These are phyloP conservation scores for Clonostachys chloroleuca DNA, from an alignment of 2,329 filamentous ascomycete species.

Conservation along the genomic window DNA sequence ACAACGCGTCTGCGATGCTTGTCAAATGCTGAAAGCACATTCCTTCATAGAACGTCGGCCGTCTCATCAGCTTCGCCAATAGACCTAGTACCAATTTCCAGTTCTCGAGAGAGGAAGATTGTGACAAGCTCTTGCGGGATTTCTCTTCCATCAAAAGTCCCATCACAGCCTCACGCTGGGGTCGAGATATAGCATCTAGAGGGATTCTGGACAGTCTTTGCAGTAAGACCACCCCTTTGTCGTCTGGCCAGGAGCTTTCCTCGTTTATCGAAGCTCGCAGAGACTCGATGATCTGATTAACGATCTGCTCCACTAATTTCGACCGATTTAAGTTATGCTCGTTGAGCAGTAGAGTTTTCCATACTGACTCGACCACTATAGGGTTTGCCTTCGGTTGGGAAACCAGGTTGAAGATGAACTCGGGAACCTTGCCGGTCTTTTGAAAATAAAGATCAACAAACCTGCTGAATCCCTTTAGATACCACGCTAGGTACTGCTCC, in stretches of 20 bases:
- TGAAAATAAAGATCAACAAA: constrained; percentile 18
- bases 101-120: constrained; percentile 14
- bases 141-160: constrained; percentile 11
- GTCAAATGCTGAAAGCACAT: constrained; percentile 33
- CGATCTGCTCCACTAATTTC: constrained; percentile 20
- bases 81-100: constrained; percentile 37
- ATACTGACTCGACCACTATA: constrained; percentile 12
- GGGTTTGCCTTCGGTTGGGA: constrained; percentile 8
- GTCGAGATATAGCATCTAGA: constrained; percentile 31
- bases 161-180: constrained; percentile 38
- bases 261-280: constrained; percentile 16
- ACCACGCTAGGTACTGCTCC: constrained; percentile 22
- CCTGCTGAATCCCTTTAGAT: constrained; percentile 21
- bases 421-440: constrained; percentile 9
- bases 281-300: constrained; percentile 21
- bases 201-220: constrained; percentile 25
- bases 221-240: constrained; percentile 19
- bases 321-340: constrained; percentile 28
- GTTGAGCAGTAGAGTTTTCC: constrained; percentile 24
- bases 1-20: constrained; percentile 22
- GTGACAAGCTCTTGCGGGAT: constrained; percentile 1
- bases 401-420: constrained; percentile 8
- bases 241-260: constrained; percentile 21
- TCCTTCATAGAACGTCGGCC: constrained; percentile 44
- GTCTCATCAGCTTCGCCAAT: constrained; percentile 42